These are phyloP conservation scores for Lodderomyces parapsilosis DNA, from an alignment of 1,139 yeast genomes.

Conservation along the genomic window DNA sequence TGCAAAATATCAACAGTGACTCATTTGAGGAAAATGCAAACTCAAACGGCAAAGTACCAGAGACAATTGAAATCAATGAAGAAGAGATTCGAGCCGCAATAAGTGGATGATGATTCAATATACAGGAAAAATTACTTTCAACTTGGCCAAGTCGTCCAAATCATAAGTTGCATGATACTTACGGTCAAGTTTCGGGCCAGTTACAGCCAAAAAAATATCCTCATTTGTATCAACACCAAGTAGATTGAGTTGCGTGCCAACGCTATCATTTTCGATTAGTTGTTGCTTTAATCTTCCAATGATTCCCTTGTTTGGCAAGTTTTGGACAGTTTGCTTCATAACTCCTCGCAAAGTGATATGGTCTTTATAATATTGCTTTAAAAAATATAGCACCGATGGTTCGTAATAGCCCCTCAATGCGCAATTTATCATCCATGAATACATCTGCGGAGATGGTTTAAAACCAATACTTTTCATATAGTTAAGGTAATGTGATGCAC, in stretches of 20 bases:
- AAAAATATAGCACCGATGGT: constrained; percentile 26
- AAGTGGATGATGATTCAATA: neutral
- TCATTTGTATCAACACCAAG: neutral
- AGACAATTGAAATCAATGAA: constrained; percentile 4
- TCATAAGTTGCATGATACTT: constrained; percentile 1
- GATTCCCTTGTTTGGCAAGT: neutral
- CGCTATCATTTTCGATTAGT: neutral
- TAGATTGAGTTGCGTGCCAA: neutral
- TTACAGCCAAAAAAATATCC: neutral
- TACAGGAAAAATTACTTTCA: constrained; percentile 3
- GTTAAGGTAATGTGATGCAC: constrained; percentile 25
- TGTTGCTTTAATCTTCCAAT: neutral
- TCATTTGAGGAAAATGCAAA: neutral
- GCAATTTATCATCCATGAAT: constrained; percentile 26
- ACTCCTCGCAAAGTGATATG: neutral
- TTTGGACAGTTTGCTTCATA: neutral
- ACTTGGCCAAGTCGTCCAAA: constrained; percentile 1
- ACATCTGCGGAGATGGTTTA: constrained; percentile 17
- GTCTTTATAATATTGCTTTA: constrained; percentile 25
- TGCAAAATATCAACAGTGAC: constrained; percentile 1
- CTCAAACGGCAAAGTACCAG: neutral
- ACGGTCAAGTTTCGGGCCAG: neutral
- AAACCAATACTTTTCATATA: constrained; percentile 17
- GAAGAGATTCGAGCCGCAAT: constrained; percentile 6
- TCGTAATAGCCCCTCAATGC: constrained; percentile 23